A percentile compares a stretch with the other conserved stretches of the same genome.
Conservation (phyloP, 139 green algal species). For the Volvox africanus region DNA sequence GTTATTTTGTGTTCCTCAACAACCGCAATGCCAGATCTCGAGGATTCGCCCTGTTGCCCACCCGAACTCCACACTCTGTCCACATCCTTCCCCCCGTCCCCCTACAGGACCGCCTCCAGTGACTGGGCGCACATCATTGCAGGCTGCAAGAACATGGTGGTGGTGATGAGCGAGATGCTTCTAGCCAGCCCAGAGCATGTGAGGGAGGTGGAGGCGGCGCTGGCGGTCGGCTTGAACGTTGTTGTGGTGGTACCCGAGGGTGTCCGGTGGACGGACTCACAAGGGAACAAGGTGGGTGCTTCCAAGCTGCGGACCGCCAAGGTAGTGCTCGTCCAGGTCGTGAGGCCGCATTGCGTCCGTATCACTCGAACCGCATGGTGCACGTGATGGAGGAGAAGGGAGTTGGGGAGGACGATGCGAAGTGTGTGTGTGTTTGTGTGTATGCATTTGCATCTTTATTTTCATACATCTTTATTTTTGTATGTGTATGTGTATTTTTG, state of each 20-base stretch:
- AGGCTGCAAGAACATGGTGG: conserved; percentile 10
- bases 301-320: not conserved
- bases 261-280: conserved; percentile 5
- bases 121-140: conserved; percentile 5
- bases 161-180: conserved; percentile 25
- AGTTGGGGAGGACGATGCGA: too few relatives aligned
- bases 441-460: too few relatives aligned
- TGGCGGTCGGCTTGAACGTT: conserved; percentile 1
- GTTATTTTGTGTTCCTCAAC: too few relatives aligned
- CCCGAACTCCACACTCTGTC: not conserved
- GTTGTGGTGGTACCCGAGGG: conserved; percentile 43
- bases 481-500: too few relatives aligned
- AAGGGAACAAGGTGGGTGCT: conserved; percentile 10
- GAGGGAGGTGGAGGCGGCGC: conserved; percentile 28
- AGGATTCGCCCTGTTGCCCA: not conserved
- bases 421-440: too few relatives aligned
- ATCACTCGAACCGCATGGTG: too few relatives aligned
- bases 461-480: too few relatives aligned
- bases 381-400: too few relatives aligned
- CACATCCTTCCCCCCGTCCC: not conserved
- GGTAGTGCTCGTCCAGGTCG: too few relatives aligned
- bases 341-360: too few relatives aligned
- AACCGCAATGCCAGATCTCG: too few relatives aligned
- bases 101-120: not conserved
- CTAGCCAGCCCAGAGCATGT: conserved; percentile 20